These are phyloP conservation scores for Melanopsichium pennsylvanicum DNA, from an alignment of 1,284 basidiomycete species.

Conservation along the genomic window DNA sequence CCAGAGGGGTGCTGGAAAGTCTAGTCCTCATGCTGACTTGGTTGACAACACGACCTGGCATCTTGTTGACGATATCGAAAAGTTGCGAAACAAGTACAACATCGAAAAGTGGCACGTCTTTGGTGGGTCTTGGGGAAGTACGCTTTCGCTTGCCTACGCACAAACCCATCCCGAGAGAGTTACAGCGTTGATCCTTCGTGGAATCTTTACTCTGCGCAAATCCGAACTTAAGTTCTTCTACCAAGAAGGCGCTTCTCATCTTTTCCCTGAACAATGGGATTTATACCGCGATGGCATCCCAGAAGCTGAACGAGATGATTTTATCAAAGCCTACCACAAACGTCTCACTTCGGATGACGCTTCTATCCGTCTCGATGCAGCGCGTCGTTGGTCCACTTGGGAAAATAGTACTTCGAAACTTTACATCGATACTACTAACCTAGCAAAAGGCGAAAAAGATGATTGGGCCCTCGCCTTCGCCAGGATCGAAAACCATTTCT, in stretches of 20 bases:
- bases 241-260: slow-evolving; percentile 73
- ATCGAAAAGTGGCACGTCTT: slow-evolving; percentile 62
- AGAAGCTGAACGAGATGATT: slow-evolving; percentile 77
- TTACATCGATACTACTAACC: slow-evolving; percentile 51
- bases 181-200: slow-evolving; percentile 82
- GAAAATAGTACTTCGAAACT: slow-evolving; percentile 61
- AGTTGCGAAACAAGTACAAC: slow-evolving; percentile 75
- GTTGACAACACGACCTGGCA: slow-evolving; percentile 95
- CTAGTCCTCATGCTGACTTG: slow-evolving; percentile 79
- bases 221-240: slow-evolving; percentile 91
- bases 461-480: slow-evolving; percentile 74
- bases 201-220: slow-evolving; percentile 85
- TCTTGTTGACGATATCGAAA: slow-evolving; percentile 88
- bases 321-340: slow-evolving; percentile 81
- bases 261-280: slow-evolving; percentile 63
- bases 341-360: slow-evolving; percentile 81
- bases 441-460: slow-evolving; percentile 50
- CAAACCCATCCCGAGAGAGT: slow-evolving; percentile 84
- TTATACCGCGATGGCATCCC: slow-evolving; percentile 81
- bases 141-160: slow-evolving; percentile 83
- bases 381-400: slow-evolving; percentile 76
- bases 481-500: slow-evolving; percentile 90
- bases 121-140: slow-evolving; percentile 76
- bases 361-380: slow-evolving; percentile 75
- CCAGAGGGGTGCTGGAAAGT: slow-evolving; percentile 77